These are phyloP conservation scores for Rhodotorula kratochvilovae DNA, from an alignment of 768 basidiomycete genomes.

Conservation along the genomic window DNA sequence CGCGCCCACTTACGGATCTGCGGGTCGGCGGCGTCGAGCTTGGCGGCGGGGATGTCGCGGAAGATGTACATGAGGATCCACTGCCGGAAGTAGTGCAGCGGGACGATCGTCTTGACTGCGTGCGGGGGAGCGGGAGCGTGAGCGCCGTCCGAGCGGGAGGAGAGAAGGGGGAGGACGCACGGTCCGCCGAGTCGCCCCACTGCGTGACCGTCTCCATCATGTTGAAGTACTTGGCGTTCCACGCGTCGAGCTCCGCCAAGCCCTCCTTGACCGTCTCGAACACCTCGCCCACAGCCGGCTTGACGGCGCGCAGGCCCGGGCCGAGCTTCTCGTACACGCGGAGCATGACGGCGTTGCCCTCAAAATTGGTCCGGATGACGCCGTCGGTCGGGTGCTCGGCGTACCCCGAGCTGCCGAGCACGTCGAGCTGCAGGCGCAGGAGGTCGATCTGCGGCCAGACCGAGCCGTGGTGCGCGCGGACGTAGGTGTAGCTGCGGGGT, in stretches of 20 bases:
- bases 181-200: slow-evolving; percentile 22
- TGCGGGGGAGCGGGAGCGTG: neutral
- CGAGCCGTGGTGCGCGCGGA: slow-evolving; percentile 9
- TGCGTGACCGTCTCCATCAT: slow-evolving; percentile 12
- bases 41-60: slow-evolving; percentile 4
- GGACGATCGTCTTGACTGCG: slow-evolving; percentile 31
- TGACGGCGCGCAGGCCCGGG: neutral
- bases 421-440: slow-evolving; percentile 21
- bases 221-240: slow-evolving; percentile 5
- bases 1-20: slow-evolving; percentile 18
- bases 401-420: neutral
- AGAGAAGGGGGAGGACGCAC: neutral
- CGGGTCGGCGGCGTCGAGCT: slow-evolving; percentile 16
- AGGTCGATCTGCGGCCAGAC: slow-evolving; percentile 6
- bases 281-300: neutral
- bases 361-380: slow-evolving; percentile 31
- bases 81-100: slow-evolving; percentile 26
- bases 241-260: slow-evolving; percentile 9
- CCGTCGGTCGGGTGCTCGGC: slow-evolving; percentile 15
- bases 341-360: slow-evolving; percentile 19
- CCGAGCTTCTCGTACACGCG: slow-evolving; percentile 23
- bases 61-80: slow-evolving; percentile 31
- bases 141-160: neutral
- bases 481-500: slow-evolving; percentile 26
- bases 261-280: slow-evolving; percentile 1